Evolutionary conservation across 345 rosid species (phyloP), one percentile per base, ranked within the genome.

Genomic region (Stellera chamaejasme): DNA sequence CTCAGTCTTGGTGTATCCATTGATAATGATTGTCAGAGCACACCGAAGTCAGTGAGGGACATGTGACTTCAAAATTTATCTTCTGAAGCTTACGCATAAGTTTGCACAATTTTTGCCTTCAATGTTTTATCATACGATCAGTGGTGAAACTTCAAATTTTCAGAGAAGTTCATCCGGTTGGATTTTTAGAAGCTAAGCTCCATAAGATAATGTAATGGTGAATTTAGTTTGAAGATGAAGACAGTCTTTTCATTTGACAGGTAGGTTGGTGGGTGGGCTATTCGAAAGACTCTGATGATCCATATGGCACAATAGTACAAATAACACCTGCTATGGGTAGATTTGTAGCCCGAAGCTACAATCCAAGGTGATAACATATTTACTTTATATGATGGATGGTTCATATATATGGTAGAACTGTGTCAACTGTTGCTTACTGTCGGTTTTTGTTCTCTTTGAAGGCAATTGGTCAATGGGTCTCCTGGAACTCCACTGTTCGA

Each of bases 201-300:
- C 39, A 32, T 48, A 19, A 19, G 23, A 23, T 7, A 13, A 45
- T 10, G 13, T 28, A 15, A n/a, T 45, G 25, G 13, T 47, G 42
- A 39, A 48, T 16, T 11, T 23, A 43, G 46, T 45, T 27, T 16
- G 50, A 10, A 56, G 43, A 10, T 52, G 48, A 60, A 36, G 69
- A 32, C 44, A 23, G 64, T 51, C 58, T 61, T 51, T 61, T 58
- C 71, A 51, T 56, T 62, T 27, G 54, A 55, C 82, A 92, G 98
- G 82, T 92, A 49, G 98, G 98, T 45, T 92, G 98, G 98, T 92
- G 98, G 98, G 95, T 88, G 65, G 87, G 96, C 62, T 84, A 77
- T 67, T 77, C 98, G 39, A 75, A 79, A 56, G 95, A 77, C 48
- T 79, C 91, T 43, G 84, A 79, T 44, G 93, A 88, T 64, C 96